phyloP scores from a whole-genome alignment of 2,329 filamentous ascomycete species.

The Colletotrichum gigasporum region DNA sequence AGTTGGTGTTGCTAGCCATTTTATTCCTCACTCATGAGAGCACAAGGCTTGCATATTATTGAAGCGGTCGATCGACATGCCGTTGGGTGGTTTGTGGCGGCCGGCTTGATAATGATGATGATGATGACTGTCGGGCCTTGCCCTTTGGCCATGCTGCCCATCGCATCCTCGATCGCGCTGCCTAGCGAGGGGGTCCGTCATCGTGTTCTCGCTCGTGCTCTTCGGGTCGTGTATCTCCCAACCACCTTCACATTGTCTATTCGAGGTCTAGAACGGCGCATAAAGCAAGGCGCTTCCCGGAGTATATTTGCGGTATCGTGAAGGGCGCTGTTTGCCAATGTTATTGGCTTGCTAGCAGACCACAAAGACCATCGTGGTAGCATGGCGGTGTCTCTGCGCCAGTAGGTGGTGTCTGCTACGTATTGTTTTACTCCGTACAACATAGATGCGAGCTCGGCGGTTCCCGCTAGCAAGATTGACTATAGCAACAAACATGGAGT shows the following conservation, averaged over 20 bases:
- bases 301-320: slow-evolving; percentile 18
- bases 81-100: slow-evolving; percentile 67
- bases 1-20: slow-evolving; percentile 62
- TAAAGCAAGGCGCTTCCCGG: slow-evolving; percentile 59
- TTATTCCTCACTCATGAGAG: slow-evolving; percentile 55
- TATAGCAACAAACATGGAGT: slow-evolving; percentile 17
- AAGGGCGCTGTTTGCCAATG: slow-evolving; percentile 14
- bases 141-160: slow-evolving; percentile 59
- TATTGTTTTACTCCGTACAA: slow-evolving; percentile 67
- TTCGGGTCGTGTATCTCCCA: slow-evolving; percentile 67
- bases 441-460: slow-evolving; percentile 29
- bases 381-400: slow-evolving; percentile 72
- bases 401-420: slow-evolving; percentile 64
- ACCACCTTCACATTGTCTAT: slow-evolving; percentile 66
- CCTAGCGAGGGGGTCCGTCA: slow-evolving; percentile 58
- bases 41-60: slow-evolving; percentile 40
- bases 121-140: slow-evolving; percentile 67
- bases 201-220: slow-evolving; percentile 65
- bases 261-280: slow-evolving; percentile 64
- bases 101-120: slow-evolving; percentile 63
- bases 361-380: slow-evolving; percentile 47
- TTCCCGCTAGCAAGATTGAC: slow-evolving; percentile 25
- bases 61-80: slow-evolving; percentile 60
- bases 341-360: slow-evolving; percentile 22
- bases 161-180: slow-evolving; percentile 61